These are phyloP conservation scores for Globisporangium recalcitrans DNA, from an alignment of 352 stramenopile species.

Conservation along the genomic window DNA sequence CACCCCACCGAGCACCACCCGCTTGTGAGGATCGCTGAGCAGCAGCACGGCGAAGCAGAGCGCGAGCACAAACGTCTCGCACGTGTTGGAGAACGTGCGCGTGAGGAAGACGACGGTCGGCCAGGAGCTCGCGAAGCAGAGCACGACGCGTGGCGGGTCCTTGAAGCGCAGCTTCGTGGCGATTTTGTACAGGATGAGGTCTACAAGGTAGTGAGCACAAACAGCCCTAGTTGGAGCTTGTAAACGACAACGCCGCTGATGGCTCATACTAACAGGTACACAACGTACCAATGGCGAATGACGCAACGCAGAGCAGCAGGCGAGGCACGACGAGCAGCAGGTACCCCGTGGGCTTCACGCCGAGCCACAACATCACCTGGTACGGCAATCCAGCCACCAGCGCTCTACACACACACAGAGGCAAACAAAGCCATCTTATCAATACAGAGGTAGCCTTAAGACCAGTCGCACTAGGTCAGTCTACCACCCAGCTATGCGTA, in stretches of 20 bases:
- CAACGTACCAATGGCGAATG: constrained; percentile 41
- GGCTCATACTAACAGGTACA: too few species aligned
- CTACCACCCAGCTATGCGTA: constrained; percentile 27
- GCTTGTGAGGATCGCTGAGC: constrained; percentile 38
- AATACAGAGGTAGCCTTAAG: background rate
- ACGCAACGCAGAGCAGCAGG: constrained; percentile 52
- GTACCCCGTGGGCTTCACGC: constrained; percentile 31
- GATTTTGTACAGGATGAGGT: constrained; percentile 38
- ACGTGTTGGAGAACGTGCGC: constrained; percentile 79
- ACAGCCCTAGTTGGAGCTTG: too few species aligned
- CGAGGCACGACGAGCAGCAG: constrained; percentile 52
- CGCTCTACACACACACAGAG: constrained; percentile 22
- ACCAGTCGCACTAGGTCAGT: background rate
- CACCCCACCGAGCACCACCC: constrained; percentile 17
- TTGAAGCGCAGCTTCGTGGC: constrained; percentile 24
- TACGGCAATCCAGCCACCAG: constrained; percentile 49
- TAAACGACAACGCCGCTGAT: too few species aligned
- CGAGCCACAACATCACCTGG: constrained; percentile 34
- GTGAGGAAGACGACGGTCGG: constrained; percentile 57
- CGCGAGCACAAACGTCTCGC: constrained; percentile 61
- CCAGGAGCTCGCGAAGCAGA: constrained; percentile 70
- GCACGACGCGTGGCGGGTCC: constrained; percentile 23
- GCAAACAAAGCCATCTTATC: background rate
- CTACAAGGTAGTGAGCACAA: constrained; percentile 13
- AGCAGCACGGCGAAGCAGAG: constrained; percentile 49